phyloP scores from a whole-genome alignment of 2,329 filamentous ascomycete species.

The Amauroascus niger region DNA sequence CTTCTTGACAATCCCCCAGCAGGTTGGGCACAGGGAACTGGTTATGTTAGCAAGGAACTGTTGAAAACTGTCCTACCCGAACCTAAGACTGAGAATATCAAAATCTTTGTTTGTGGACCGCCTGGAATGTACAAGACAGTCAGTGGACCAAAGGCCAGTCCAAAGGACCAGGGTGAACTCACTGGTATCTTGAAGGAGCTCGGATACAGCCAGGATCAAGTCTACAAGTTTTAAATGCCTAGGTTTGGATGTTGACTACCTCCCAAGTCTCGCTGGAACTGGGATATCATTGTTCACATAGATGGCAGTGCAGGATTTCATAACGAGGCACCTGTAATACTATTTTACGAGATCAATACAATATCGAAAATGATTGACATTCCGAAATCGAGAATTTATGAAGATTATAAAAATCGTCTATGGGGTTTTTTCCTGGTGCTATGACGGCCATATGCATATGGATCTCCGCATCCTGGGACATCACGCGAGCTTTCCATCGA shows the following conservation, averaged over 20 bases:
- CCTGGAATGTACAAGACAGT: conserved; percentile 89
- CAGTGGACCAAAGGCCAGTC: conserved; percentile 79
- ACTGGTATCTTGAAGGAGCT: conserved; percentile 71
- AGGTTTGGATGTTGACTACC: neutral
- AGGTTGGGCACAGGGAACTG: conserved; percentile 66
- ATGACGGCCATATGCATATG: too few species aligned
- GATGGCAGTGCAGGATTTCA: neutral
- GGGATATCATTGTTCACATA: neutral
- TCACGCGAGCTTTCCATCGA: too few species aligned
- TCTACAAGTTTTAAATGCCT: conserved; percentile 73
- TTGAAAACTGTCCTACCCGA: conserved; percentile 91
- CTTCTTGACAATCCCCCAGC: conserved; percentile 75
- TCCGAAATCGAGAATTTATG: too few species aligned
- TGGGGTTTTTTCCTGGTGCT: too few species aligned
- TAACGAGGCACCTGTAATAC: too few species aligned
- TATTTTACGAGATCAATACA: too few species aligned
- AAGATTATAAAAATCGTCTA: too few species aligned
- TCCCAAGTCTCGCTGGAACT: neutral
- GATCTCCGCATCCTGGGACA: too few species aligned
- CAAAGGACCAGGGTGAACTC: conserved; percentile 89
- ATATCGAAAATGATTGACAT: too few species aligned
- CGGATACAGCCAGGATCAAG: conserved; percentile 77
- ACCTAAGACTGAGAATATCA: conserved; percentile 84
- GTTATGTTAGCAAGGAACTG: conserved; percentile 79
- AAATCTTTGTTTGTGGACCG: conserved; percentile 92